Percentiles rank a stretch among this genome's conserved stretches.
phyloP scores from a whole-genome alignment of 1,139 yeast species.

The Zygosaccharomyces pseudobailii region DNA sequence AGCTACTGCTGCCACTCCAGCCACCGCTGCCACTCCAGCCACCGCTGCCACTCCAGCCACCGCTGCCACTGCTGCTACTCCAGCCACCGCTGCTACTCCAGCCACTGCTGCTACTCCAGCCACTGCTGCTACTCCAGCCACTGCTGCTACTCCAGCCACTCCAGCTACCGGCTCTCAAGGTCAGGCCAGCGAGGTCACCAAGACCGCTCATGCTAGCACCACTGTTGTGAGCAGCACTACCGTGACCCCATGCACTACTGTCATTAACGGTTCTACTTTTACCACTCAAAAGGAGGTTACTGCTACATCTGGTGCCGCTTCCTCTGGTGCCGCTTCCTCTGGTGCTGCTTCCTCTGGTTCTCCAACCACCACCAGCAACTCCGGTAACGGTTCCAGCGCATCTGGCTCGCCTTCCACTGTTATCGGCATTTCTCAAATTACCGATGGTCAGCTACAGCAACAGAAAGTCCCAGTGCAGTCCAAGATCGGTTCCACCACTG shows the following conservation, averaged over 20 bases:
- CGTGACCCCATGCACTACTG: slow-evolving; percentile 14
- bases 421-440: slow-evolving; percentile 39
- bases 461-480: slow-evolving; percentile 2
- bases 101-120: slow-evolving; percentile 11
- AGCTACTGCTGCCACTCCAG: neutral
- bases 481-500: slow-evolving; percentile 9
- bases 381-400: slow-evolving; percentile 1
- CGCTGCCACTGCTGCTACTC: slow-evolving; percentile 1
- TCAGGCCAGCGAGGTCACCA: slow-evolving; percentile 2
- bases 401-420: slow-evolving; percentile 16
- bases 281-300: neutral
- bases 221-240: slow-evolving; percentile 3
- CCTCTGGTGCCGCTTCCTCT: neutral
- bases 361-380: neutral
- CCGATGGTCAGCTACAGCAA: slow-evolving; percentile 59
- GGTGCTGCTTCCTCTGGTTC: neutral
- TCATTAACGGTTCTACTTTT: slow-evolving; percentile 36
- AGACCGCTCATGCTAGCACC: slow-evolving; percentile 2
- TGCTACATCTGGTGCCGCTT: neutral
- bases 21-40: neutral
- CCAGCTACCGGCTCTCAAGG: slow-evolving; percentile 4
- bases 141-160: neutral
- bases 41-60: slow-evolving; percentile 14
- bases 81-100: slow-evolving; percentile 1
- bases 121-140: neutral